Base-by-base conservation (phyloP, 305 asterid genomes). In the Fraxinus albicans region DNA sequence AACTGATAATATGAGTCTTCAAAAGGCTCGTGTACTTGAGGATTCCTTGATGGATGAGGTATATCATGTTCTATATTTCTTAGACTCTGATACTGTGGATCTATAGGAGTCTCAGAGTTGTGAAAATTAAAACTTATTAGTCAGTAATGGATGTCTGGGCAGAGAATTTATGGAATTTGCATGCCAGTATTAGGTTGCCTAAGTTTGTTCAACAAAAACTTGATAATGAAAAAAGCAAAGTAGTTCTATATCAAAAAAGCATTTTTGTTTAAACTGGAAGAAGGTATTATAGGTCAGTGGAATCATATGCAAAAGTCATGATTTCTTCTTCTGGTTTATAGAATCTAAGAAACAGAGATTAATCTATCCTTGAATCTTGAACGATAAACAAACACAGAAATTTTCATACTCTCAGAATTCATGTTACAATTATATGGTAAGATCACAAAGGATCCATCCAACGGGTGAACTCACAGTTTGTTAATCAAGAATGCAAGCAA, bases 1-100 rank as follows among this genome's bases (percentile, higher is more conserved):
- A 63, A 94, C 98, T 77, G 99, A 96, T 90, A 93, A 92, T 76
- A 94, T 96, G 99, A 67, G 74, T 67, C 36, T 67, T 67, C 74
- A 67, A 25, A 67, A 67, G 74, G 74, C 74, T 67, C 74, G 84
- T 23, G 86, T 80, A 12, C 84, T 93, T 60, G 99, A 96, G 86
- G 91, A 87, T 74, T 89, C 94, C 38, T 90, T 91, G 91, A 82
- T 82, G 69, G 84, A 86, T 58, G 83, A 92, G 95, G 99, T 94
- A 77, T 53, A 40, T 67, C 21, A 27, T 8, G 35, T 27, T 25
- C 74, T 10, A 9, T 67, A 65, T 65, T 25, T 65, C 73, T 23
- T 23, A 29, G 73, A 63, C 34, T 25, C 15, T 9, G 12, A 27
- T 63, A 63, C 12, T 63, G 34, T 63, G 73, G 31, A 23, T 23